phyloP scores from a whole-genome alignment of 2,329 filamentous ascomycete species.

The Colletotrichum spinosum region DNA sequence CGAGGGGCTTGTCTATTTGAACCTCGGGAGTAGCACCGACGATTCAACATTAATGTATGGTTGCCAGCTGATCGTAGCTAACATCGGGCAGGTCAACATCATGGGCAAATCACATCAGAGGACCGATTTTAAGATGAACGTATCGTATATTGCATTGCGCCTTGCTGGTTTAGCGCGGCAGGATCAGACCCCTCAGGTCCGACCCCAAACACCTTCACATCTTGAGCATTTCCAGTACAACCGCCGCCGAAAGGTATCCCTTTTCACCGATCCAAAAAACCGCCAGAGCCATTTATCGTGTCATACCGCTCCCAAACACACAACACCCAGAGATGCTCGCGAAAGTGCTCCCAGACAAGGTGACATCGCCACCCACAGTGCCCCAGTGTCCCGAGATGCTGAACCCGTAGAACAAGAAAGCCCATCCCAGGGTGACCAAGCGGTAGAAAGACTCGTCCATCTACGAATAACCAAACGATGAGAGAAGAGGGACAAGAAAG shows the following conservation, averaged over 20 bases:
- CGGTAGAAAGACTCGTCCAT: conserved; percentile 29
- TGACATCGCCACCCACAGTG: conserved; percentile 18
- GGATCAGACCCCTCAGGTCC: conserved; percentile 13
- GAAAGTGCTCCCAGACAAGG: conserved; percentile 36
- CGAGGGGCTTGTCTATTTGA: too few relatives aligned
- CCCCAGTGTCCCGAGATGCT: conserved; percentile 28
- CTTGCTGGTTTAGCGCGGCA: conserved; percentile 41
- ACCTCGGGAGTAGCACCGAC: too few relatives aligned
- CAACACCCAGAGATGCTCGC: conserved; percentile 35
- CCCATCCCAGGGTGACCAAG: conserved; percentile 14
- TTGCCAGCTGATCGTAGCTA: not conserved
- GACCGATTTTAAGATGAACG: conserved; percentile 34
- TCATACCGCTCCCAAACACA: conserved; percentile 36
- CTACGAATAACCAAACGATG: conserved; percentile 28
- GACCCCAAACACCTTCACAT: conserved; percentile 36
- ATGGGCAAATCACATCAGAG: not conserved
- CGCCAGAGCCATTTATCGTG: conserved; percentile 37
- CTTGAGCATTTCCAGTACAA: conserved; percentile 39
- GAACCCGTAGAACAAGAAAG: conserved; percentile 11
- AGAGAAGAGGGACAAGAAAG: conserved; percentile 32
- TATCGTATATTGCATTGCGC: conserved; percentile 53
- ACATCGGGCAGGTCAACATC: not conserved
- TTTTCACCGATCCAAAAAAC: conserved; percentile 26
- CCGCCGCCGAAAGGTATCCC: conserved; percentile 35
- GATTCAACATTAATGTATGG: not conserved